Base-by-base conservation (phyloP, 225 moss, liverwort and hornwort species). In the Asterella californica region DNA sequence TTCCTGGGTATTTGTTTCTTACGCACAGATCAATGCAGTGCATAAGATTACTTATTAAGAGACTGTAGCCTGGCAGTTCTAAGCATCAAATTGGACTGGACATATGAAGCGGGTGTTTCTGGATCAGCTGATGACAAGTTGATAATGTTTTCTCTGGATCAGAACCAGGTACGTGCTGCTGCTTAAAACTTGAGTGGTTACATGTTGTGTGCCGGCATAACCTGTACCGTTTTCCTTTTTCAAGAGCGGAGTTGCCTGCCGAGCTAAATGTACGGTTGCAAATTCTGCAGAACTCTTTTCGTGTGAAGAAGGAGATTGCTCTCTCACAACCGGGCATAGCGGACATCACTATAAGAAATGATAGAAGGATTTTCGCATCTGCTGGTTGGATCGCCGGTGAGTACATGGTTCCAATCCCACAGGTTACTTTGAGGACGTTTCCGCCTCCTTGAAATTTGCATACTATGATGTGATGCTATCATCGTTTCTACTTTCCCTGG, bases 351-450 rank as follows among this genome's bases (percentile, higher is more conserved):
- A 70, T 95, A 32, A 91, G 95, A 63, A 76, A 84, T 79, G 99
- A 99, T 81, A 87, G 87, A 76, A 93, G 90, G 82, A 87, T 99
- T 72, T 87, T 87, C 80, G 95, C 95, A 74, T 93, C 93, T 25
- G 95, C 93, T 87, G 93, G 99, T 79, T 99, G 99, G 99, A 99
- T 82, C 77, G 88, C 76, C 68, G 91, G 99, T 99, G 83, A 76
- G 76, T 60, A 38, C 15, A 29, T 64, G 21, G 42, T 32, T 29
- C 27, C 24, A 57, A 29, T 32, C 6, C 10, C 30, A 12, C 10
- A 64, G 64, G 64, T 64, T 64, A n/a, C 64, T n/a, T n/a, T 25
- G 24, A 12, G n/a, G 7, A 25, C 9, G 27, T 27, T 6, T 64
- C 64, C 14, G 12, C 64, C 27, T 9, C 6, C 2, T n/a, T 7